These are phyloP conservation scores for Penicillium frequentans DNA, from an alignment of 2,329 filamentous ascomycete species.

Conservation along the genomic window DNA sequence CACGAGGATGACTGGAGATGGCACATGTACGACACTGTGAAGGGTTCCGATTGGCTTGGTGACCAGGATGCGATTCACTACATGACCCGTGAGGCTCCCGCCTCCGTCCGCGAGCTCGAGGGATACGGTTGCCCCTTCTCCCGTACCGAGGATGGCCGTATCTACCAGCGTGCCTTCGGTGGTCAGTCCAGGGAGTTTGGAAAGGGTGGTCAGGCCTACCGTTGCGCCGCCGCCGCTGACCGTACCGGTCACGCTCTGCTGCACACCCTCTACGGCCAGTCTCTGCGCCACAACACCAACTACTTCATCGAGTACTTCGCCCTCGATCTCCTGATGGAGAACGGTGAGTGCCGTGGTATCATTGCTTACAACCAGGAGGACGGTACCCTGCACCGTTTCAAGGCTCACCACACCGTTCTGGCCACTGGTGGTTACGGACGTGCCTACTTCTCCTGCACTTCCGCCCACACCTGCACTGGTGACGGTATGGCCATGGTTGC, in stretches of 20 bases:
- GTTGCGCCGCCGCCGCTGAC: slow-evolving; percentile 94
- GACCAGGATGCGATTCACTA: slow-evolving; percentile 98
- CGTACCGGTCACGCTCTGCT: slow-evolving; percentile 96
- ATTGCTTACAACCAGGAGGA: slow-evolving; percentile 99
- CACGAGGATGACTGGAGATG: slow-evolving; percentile 98
- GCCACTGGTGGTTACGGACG: slow-evolving; percentile 97
- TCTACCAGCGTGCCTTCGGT: slow-evolving; percentile 98
- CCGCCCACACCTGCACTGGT: slow-evolving; percentile 96
- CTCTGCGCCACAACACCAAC: slow-evolving; percentile 95
- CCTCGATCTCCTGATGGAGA: slow-evolving; percentile 94
- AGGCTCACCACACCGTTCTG: slow-evolving; percentile 92
- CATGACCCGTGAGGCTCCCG: slow-evolving; percentile 93
- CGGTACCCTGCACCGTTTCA: slow-evolving; percentile 94
- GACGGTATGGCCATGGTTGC: slow-evolving; percentile 99
- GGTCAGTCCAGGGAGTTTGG: slow-evolving; percentile 93
- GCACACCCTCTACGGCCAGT: slow-evolving; percentile 98
- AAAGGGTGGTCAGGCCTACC: slow-evolving; percentile 96
- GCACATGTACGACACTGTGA: slow-evolving; percentile 99
- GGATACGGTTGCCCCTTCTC: slow-evolving; percentile 94
- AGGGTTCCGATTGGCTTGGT: slow-evolving; percentile 95
- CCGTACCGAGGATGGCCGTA: slow-evolving; percentile 92
- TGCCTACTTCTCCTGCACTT: slow-evolving; percentile 97
- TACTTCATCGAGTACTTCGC: slow-evolving; percentile 99
- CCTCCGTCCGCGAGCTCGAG: slow-evolving; percentile 90
- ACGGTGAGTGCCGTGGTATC: slow-evolving; percentile 93